Evolutionary conservation across 1,284 basidiomycete species (phyloP).

Genomic region (Ustilago shanxiensis): DNA sequence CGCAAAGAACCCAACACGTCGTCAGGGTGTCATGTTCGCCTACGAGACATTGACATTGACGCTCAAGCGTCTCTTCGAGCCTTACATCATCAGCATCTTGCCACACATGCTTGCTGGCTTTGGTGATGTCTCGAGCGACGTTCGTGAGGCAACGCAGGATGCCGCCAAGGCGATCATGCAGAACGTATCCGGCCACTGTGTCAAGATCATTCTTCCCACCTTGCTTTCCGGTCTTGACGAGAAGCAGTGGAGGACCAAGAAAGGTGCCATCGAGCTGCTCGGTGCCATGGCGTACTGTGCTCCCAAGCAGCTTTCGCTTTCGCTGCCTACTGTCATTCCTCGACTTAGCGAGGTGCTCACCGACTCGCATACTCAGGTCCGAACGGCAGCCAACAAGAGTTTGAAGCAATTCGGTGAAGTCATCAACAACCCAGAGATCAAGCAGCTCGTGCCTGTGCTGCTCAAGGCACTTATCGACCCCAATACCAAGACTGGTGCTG

Average conservation of each 20-base stretch:
- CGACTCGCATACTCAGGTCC: constrained; percentile 97
- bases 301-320: constrained; percentile 92
- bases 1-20: constrained; percentile 85
- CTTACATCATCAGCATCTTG: constrained; percentile 87
- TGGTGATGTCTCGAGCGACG: constrained; percentile 89
- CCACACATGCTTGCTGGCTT: constrained; percentile 89
- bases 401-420: constrained; percentile 95
- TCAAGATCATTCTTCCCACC: constrained; percentile 93
- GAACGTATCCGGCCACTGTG: constrained; percentile 76
- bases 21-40: constrained; percentile 95
- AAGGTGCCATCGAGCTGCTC: constrained; percentile 95
- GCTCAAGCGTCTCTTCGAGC: constrained; percentile 91
- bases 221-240: constrained; percentile 92
- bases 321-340: constrained; percentile 95
- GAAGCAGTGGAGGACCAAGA: constrained; percentile 99
- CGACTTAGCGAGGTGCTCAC: constrained; percentile 93
- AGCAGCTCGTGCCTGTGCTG: constrained; percentile 88
- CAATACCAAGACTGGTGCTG: constrained; percentile 84
- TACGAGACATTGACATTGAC: constrained; percentile 87
- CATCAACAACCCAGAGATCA: constrained; percentile 78
- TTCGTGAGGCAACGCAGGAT: constrained; percentile 94
- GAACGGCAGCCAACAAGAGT: constrained; percentile 90
- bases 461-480: constrained; percentile 97
- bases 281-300: constrained; percentile 99
- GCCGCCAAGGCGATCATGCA: constrained; percentile 95